Evolutionary conservation across 2,329 filamentous ascomycete species (phyloP).

Genomic region (Grosmannia penicillata): DNA sequence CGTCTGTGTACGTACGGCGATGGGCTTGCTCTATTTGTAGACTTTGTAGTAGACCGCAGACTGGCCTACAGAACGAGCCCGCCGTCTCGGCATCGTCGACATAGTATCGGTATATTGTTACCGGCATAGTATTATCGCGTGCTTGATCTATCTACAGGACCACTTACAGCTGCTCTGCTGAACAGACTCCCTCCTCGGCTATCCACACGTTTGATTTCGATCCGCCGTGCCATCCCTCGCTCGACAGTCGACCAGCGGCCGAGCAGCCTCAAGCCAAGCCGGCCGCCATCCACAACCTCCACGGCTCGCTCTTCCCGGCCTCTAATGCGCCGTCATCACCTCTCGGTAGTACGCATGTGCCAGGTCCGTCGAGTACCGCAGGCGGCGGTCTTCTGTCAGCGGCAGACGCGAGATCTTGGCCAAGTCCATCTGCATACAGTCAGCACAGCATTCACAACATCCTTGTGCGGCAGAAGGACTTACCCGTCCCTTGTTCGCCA

Average conservation of each 20-base stretch:
- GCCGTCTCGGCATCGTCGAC: too few species aligned
- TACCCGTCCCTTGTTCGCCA: conserved; percentile 41
- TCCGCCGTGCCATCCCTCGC: too few species aligned
- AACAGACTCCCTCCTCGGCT: neutral
- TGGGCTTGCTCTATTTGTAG: too few species aligned
- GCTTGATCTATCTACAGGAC: too few species aligned
- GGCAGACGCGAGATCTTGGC: conserved; percentile 42
- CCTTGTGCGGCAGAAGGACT: conserved; percentile 16
- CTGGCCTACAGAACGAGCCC: too few species aligned
- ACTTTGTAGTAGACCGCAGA: too few species aligned
- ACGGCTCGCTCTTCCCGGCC: too few species aligned
- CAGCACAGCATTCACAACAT: neutral
- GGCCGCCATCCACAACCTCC: neutral
- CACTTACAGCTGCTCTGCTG: too few species aligned
- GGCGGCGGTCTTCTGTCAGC: conserved; percentile 57
- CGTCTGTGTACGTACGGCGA: too few species aligned
- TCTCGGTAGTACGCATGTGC: conserved; percentile 54
- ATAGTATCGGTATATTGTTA: too few species aligned
- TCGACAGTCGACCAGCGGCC: too few species aligned
- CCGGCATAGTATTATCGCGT: too few species aligned
- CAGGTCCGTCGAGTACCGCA: conserved; percentile 56
- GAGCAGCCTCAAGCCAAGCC: neutral
- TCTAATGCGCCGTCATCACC: conserved; percentile 33
- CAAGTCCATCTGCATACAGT: conserved; percentile 22
- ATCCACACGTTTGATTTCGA: neutral